phyloP scores from a whole-genome alignment of 768 basidiomycete genomes.

The Mycena vitilis region DNA sequence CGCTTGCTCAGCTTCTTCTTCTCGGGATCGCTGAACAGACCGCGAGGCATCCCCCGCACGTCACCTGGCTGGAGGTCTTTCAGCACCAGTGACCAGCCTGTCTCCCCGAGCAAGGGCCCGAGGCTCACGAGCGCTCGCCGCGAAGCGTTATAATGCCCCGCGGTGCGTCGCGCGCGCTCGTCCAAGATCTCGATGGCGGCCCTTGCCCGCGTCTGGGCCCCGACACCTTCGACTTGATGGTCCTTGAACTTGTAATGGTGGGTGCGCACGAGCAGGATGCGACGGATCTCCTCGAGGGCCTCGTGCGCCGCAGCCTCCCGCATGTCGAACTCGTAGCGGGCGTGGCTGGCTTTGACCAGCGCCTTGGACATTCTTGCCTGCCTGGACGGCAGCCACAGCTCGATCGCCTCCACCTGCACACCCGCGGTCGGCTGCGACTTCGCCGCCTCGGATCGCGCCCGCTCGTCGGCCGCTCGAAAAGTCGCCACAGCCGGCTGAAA shows the following conservation, averaged over 20 bases:
- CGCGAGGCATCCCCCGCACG: constrained; percentile 34
- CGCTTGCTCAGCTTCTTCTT: not conserved
- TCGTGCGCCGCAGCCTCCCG: constrained; percentile 41
- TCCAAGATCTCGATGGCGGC: constrained; percentile 33
- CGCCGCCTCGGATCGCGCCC: not conserved
- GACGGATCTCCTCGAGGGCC: constrained; percentile 36
- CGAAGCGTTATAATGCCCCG: constrained; percentile 34
- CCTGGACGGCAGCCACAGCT: constrained; percentile 41
- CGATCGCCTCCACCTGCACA: not conserved
- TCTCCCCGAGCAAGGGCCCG: not conserved
- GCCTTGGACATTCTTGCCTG: constrained; percentile 21
- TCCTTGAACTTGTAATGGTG: constrained; percentile 40
- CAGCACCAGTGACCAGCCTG: constrained; percentile 32
- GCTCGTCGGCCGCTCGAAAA: not conserved
- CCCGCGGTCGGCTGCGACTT: not conserved
- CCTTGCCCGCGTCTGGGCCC: constrained; percentile 38
- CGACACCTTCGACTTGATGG: constrained; percentile 36
- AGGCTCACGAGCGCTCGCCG: constrained; percentile 30
- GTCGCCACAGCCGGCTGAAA: not conserved
- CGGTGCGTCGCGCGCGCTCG: constrained; percentile 30
- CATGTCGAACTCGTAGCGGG: constrained; percentile 38
- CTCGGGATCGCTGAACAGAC: constrained; percentile 8
- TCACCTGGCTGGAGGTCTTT: constrained; percentile 27
- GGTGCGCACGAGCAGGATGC: constrained; percentile 38
- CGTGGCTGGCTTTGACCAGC: constrained; percentile 19